Conservation (phyloP, 2,329 filamentous ascomycete species). For the Rhytidhysteron rufulum region DNA sequence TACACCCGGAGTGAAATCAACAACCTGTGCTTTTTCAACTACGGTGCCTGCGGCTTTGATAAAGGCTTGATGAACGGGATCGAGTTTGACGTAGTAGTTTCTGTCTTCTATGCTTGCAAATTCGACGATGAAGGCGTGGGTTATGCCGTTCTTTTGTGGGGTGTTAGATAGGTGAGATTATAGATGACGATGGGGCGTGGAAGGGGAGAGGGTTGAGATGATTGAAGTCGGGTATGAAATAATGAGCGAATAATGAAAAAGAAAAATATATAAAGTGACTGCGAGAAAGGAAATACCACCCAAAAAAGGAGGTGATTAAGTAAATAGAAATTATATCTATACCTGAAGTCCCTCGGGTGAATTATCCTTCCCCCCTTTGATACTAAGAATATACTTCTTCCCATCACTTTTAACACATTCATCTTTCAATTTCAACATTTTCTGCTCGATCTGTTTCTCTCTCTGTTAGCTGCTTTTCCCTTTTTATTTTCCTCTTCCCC, state of each 20-base stretch:
- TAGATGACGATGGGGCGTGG: too few species aligned
- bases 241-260: not conserved
- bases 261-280: not conserved
- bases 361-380: slow-evolving; percentile 30
- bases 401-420: too few species aligned
- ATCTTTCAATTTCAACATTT: too few species aligned
- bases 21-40: slow-evolving; percentile 37
- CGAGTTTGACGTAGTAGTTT: slow-evolving; percentile 41
- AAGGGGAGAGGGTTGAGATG: not conserved
- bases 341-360: slow-evolving; percentile 32
- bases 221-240: not conserved
- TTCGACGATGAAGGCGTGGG: slow-evolving; percentile 42
- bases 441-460: too few species aligned
- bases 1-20: slow-evolving; percentile 37
- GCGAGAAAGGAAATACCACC: not conserved
- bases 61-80: slow-evolving; percentile 39
- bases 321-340: too few species aligned
- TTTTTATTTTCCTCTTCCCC: too few species aligned
- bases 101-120: slow-evolving; percentile 40
- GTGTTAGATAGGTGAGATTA: slow-evolving; percentile 39
- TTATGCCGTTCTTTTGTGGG: slow-evolving; percentile 46
- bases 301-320: slow-evolving; percentile 1
- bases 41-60: slow-evolving; percentile 27
- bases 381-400: too few species aligned
- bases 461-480: too few species aligned